Conservation (phyloP, 2,329 filamentous ascomycete species). For the Pseudogymnoascus sp. region DNA sequence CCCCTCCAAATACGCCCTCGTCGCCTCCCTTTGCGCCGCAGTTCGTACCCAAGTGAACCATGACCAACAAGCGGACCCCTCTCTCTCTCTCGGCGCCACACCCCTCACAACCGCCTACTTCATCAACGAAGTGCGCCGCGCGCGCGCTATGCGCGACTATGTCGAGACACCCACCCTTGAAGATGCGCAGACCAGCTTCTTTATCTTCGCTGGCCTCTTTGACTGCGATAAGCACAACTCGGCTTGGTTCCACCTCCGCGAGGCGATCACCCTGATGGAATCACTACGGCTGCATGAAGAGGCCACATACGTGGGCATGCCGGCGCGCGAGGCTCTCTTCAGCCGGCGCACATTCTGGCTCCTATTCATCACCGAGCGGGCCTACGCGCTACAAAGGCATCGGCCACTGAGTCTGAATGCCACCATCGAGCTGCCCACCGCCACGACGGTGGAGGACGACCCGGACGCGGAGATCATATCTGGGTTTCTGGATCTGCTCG, state of each 20-base stretch:
- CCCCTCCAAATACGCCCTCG: constrained; percentile 23
- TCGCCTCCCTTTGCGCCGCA: constrained; percentile 26
- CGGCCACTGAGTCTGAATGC: constrained; percentile 25
- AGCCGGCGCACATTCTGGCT: constrained; percentile 23
- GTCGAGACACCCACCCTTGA: constrained; percentile 24
- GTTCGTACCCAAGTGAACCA: constrained; percentile 22
- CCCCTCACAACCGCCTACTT: neutral
- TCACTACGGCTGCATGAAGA: constrained; percentile 26
- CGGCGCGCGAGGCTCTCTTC: constrained; percentile 16
- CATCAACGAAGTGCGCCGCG: constrained; percentile 24
- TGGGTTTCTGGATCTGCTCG: constrained; percentile 28
- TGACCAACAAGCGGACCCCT: neutral
- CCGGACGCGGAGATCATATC: constrained; percentile 25
- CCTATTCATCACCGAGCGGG: constrained; percentile 28
- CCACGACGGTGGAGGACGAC: constrained; percentile 11
- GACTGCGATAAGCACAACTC: constrained; percentile 27
- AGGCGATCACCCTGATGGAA: constrained; percentile 26
- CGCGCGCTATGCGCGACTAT: constrained; percentile 21
- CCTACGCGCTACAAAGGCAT: constrained; percentile 28
- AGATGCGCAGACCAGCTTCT: constrained; percentile 28
- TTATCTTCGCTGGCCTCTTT: constrained; percentile 27
- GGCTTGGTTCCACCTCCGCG: constrained; percentile 28
- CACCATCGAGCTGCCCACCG: constrained; percentile 16
- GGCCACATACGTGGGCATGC: constrained; percentile 17
- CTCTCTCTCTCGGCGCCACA: constrained; percentile 15